Evolutionary conservation across 208 protist genomes (phyloP).

Genomic region (Acanthamoeba royreba): DNA sequence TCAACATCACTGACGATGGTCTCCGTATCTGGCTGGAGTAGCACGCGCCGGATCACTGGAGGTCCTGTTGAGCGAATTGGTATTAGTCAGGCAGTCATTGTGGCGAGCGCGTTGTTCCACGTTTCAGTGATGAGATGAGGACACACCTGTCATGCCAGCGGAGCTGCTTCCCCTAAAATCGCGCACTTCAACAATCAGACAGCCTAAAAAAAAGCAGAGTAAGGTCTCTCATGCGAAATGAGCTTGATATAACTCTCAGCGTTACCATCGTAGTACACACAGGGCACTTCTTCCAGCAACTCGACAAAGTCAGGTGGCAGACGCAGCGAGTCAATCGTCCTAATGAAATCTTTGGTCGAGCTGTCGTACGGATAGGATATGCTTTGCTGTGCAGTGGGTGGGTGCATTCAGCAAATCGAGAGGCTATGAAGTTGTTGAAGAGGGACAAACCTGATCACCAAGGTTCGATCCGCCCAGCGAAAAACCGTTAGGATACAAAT

Average conservation of each 20-base stretch:
- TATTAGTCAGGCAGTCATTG: not conserved
- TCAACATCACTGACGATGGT: constrained; percentile 43
- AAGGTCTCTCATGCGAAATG: too few relatives aligned
- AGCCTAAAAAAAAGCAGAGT: not conserved
- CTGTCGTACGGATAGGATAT: constrained; percentile 39
- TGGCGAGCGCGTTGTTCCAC: not conserved
- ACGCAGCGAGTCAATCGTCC: constrained; percentile 24
- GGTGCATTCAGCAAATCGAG: not conserved
- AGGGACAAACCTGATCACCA: not conserved
- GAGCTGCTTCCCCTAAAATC: constrained; percentile 8
- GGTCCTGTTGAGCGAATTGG: not conserved
- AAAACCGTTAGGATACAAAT: constrained; percentile 44
- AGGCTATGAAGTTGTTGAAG: not conserved
- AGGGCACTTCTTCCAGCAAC: constrained; percentile 24
- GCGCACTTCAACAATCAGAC: not conserved
- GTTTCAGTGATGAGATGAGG: not conserved
- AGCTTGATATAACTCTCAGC: too few relatives aligned
- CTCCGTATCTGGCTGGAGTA: constrained; percentile 43
- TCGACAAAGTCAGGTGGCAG: constrained; percentile 43
- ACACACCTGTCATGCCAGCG: not conserved
- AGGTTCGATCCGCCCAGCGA: not conserved
- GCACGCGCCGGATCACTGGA: not conserved
- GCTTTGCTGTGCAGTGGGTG: not conserved
- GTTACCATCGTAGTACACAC: constrained; percentile 43
- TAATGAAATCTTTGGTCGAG: constrained; percentile 40